These are phyloP conservation scores for Thraustochytrium sp. DNA, from an alignment of 352 stramenopile genomes.

Conservation along the genomic window DNA sequence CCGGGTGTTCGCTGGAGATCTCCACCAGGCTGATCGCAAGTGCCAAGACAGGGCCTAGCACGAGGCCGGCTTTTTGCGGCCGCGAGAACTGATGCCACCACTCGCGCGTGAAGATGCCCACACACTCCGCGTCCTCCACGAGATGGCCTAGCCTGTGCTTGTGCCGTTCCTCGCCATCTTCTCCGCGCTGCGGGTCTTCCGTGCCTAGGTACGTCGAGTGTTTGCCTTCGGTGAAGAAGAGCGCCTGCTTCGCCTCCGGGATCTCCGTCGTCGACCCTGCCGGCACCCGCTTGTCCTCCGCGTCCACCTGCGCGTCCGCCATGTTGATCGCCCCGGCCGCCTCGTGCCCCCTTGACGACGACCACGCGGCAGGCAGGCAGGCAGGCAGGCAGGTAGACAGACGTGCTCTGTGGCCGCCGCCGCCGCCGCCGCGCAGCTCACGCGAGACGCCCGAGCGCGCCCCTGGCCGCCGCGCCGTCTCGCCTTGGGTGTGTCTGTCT, in stretches of 20 bases:
- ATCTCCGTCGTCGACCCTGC: too few species aligned
- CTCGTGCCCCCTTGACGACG: too few species aligned
- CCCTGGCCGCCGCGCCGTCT: too few species aligned
- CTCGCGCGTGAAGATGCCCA: neutral
- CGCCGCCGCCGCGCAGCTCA: too few species aligned
- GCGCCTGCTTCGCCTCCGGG: neutral
- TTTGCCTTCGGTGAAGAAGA: neutral
- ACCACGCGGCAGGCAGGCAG: too few species aligned
- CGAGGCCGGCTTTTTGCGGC: neutral
- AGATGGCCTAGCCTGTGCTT: neutral
- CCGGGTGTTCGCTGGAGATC: neutral
- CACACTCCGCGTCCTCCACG: neutral
- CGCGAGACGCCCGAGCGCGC: too few species aligned
- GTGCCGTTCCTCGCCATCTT: neutral
- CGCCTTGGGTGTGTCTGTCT: too few species aligned
- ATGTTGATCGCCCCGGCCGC: too few species aligned
- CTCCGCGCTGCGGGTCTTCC: neutral
- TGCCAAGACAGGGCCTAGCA: neutral
- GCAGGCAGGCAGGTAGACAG: too few species aligned
- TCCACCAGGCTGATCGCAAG: neutral
- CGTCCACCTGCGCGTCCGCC: too few species aligned
- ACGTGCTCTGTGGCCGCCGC: too few species aligned
- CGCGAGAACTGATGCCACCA: neutral
- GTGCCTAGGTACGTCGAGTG: neutral
- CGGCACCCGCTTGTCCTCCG: too few species aligned